Percentiles rank a stretch among this genome's conserved stretches.
phyloP scores from a whole-genome alignment of 345 rosid genomes.

The Hevea brasiliensis region DNA sequence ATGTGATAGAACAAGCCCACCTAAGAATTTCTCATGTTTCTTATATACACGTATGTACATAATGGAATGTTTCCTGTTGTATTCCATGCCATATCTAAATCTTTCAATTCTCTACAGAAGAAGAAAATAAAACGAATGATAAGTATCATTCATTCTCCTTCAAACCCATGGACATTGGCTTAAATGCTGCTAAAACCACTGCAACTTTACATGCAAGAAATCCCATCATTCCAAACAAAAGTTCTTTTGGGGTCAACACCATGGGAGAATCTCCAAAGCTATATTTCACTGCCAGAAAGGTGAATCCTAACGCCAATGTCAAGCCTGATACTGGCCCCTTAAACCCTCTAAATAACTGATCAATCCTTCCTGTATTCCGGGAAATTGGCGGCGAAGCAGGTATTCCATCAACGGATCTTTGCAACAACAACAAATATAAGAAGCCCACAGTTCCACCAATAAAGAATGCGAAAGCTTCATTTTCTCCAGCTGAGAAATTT shows the following conservation, averaged over 20 bases:
- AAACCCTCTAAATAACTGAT: slow-evolving; percentile 22
- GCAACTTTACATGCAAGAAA: slow-evolving; percentile 85
- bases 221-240: slow-evolving; percentile 75
- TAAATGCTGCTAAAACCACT: slow-evolving; percentile 76
- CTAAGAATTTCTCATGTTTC: too few relatives aligned
- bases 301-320: slow-evolving; percentile 48
- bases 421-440: slow-evolving; percentile 61
- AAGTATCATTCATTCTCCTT: slow-evolving; percentile 35
- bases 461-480: slow-evolving; percentile 61
- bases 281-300: slow-evolving; percentile 42
- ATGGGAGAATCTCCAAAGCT: slow-evolving; percentile 34
- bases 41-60: slow-evolving; percentile 13
- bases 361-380: slow-evolving; percentile 24
- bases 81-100: not conserved
- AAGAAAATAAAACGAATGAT: slow-evolving; percentile 10
- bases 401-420: slow-evolving; percentile 72
- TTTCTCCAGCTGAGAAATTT: slow-evolving; percentile 44
- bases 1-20: too few relatives aligned
- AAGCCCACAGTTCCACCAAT: slow-evolving; percentile 73
- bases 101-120: not conserved
- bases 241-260: slow-evolving; percentile 55
- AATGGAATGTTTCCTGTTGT: not conserved
- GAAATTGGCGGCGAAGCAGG: slow-evolving; percentile 45
- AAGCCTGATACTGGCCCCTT: slow-evolving; percentile 48
- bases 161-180: slow-evolving; percentile 40